Evolutionary conservation across 352 stramenopile species (phyloP), one percentile per base, ranked within the genome.

Genomic region (Peronospora destructor): DNA sequence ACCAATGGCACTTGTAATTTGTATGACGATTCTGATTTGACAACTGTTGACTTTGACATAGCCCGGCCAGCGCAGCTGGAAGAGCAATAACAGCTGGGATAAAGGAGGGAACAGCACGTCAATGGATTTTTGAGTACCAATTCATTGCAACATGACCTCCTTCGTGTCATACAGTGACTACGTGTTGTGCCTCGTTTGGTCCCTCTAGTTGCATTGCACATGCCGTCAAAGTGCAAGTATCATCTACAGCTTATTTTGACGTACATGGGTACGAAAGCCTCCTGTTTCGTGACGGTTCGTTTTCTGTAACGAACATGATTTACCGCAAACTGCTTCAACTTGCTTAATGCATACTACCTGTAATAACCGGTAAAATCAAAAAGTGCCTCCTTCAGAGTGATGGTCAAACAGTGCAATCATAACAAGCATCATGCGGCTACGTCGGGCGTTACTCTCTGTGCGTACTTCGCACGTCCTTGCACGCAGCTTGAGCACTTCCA

Each of bases 301-400:
- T 67, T 64, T 64, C 45, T 68, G 59, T 45, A 56, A 36, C 46
- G 13, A 12, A 64, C 42, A 67, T 68, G 59, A 68, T 68, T 68
- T 68, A 68, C 42, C 49, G 37, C 5, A n/a, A n/a, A 16, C 25
- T 21, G 17, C 1, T 14, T 40, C 0, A 49, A 44, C 42, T 29
- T 48, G 10, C 12, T 3, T 2, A 16, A 38, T 3, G 17, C 42
- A 59, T 59, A 58, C 41, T 34, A 8, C 4, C 0, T 49, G 32
- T 8, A 10, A 7, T 25, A 49, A 56, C 40, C 40, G 7, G n/a
- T 45, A 47, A 32, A 12, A 44, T 16, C 32, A 16, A 16, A n/a
- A n/a, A n/a, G n/a, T n/a, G n/a, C n/a, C n/a, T 26, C 4, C 2
- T 3, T 36, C 28, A 49, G 28, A 49, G 29, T 30, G 23, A 26